phyloP scores from a whole-genome alignment of 2,329 filamentous ascomycete species.

The Claviceps digitariae region DNA sequence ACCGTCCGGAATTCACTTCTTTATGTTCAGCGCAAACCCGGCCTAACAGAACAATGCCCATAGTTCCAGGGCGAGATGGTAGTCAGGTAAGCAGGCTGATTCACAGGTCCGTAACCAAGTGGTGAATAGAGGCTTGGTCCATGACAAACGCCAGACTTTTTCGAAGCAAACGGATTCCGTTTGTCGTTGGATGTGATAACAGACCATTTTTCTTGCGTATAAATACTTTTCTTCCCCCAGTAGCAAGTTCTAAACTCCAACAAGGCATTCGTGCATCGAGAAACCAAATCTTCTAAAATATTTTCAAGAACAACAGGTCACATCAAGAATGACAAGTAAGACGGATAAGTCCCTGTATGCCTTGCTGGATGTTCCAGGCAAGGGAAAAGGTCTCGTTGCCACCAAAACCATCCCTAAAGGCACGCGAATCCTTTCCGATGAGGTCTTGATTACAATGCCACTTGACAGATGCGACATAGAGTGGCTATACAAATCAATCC shows the following conservation, averaged over 20 bases:
- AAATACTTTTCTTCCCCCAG: neutral
- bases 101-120: neutral
- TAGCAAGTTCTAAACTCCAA: neutral
- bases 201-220: neutral
- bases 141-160: neutral
- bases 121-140: neutral
- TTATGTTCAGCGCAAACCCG: no score
- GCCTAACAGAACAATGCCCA: no score
- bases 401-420: neutral
- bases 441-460: neutral
- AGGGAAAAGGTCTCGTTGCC: neutral
- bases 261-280: neutral
- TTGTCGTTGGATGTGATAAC: neutral
- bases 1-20: no score
- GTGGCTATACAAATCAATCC: neutral
- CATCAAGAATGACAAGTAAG: neutral
- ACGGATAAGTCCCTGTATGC: neutral
- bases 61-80: neutral
- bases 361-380: neutral
- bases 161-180: neutral
- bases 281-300: no score
- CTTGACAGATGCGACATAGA: fast-evolving
- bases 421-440: neutral
- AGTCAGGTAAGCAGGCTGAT: neutral
- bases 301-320: neutral